Base-by-base conservation (phyloP, 805 yeast genomes). In the Candida pseudoglaebosa region DNA sequence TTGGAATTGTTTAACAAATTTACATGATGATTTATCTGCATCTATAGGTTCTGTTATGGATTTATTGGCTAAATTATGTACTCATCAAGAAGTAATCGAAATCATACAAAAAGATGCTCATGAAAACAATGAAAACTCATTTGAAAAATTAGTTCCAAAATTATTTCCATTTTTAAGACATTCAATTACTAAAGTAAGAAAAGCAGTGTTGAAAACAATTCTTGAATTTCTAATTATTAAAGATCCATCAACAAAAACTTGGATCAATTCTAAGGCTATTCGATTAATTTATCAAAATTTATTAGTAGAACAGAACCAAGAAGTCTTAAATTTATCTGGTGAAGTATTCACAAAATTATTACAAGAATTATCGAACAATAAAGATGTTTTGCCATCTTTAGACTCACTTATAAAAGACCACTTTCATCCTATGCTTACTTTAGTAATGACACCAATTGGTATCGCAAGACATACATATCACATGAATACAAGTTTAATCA, bases 21-120 rank as follows among this genome's bases (percentile, higher is more conserved):
- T 91, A 41, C 81, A 85, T 49, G 99, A 93, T 58, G 99, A 93
- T 59, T 70, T 93, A 35, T 85, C 95, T 9, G 95, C 98, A 0
- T 84, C 96, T 3, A 88, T 93, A 32, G 97, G 98, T 26, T 84
- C 95, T 2, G 93, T 93, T 1, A 90, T 93, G 96, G 96, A 93
- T 59, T 65, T 93, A 16, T 70, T 93, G 39, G 90, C 96, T 2
- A 86, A 84, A 49, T 68, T 93, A 36, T 93, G 97, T 57, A 77
- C 89, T 5, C 90, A 83, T 59, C 75, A 78, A 2, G 80, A 80
- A 53, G 96, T 90, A 4, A 65, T 90, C 28, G 81, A 78, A 8
- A 73, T 81, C 18, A 76, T 93, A 70, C 83, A 81, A 49, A 64
- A 68, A 16, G 77, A 78, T 44, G 84, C 93, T 3, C 44, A 53